Evolutionary conservation across 2,329 filamentous ascomycete species (phyloP), one percentile per base, ranked within the genome.

Genomic region (Sporothrix protearum): DNA sequence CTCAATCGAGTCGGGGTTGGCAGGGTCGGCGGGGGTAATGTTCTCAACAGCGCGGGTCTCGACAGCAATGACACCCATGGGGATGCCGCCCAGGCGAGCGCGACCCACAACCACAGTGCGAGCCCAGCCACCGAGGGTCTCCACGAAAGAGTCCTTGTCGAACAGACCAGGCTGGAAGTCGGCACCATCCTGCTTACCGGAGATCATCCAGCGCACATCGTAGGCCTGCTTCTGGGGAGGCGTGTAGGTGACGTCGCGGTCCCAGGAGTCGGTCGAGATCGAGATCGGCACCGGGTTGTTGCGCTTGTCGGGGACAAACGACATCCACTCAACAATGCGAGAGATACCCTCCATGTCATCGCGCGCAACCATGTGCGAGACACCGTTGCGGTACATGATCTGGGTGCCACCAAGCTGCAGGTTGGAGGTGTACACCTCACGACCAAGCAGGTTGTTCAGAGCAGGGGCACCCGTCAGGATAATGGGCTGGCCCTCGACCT

Each of bases 341-440:
- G 92, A 94, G 28, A 99, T 92, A 88, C 96, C 96, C 78, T 95
- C 94, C 78, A 99, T 98, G 84, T 99, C 96, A 79, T 99, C 95
- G 77, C 91, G 92, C 78, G 96, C 96, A 76, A 95, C 97, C 92
- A 98, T 95, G 85, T 99, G 96, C 28, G 96, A 98, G 55, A 99
- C 96, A 89, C 96, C 96, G 81, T 99, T 99, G 85, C 93, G 94
- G 89, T 99, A 98, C 96, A 99, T 99, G 87, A 99, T 99, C 83
- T 99, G 96, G n/a, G 96, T 99, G 77, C 96, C 96, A 89, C 96
- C 96, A 75, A 99, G 93, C 86, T 99, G 96, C 79, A 99, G 84
- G 87, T 99, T 99, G 73, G 96, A 98, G 30, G 96, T 97, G 85
- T 99, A 99, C 39, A 99, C 95, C 83, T 99, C 96, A 77, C 96